These are phyloP conservation scores for Termitomyces sp. DNA, from an alignment of 768 basidiomycete species.

Conservation along the genomic window DNA sequence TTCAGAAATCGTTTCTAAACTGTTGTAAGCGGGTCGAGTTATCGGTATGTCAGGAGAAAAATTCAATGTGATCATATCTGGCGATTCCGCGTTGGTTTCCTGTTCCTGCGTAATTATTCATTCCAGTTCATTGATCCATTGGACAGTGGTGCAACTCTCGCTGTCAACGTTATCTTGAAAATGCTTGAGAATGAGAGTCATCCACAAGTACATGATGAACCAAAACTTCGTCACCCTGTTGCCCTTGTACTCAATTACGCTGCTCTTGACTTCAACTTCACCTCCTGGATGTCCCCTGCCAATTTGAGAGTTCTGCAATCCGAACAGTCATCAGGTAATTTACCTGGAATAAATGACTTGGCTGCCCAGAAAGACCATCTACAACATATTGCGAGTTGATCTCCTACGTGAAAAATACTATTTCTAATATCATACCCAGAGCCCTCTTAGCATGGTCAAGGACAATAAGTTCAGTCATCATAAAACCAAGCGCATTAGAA, in stretches of 20 bases:
- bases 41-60: constrained; percentile 87
- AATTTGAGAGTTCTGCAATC: constrained; percentile 80
- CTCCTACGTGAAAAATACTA: neutral
- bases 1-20: neutral
- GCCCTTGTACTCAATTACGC: constrained; percentile 88
- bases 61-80: constrained; percentile 74
- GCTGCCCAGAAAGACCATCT: constrained; percentile 85
- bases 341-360: constrained; percentile 65
- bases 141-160: constrained; percentile 80
- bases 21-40: constrained; percentile 50
- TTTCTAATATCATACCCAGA: constrained; percentile 27
- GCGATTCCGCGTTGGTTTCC: constrained; percentile 91
- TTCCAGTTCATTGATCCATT: constrained; percentile 7
- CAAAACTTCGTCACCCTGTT: constrained; percentile 61
- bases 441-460: constrained; percentile 87
- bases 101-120: neutral
- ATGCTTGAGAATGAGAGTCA: constrained; percentile 62
- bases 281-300: constrained; percentile 89
- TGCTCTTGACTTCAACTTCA: constrained; percentile 95
- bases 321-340: constrained; percentile 81
- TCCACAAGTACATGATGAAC: constrained; percentile 24
- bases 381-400: constrained; percentile 56
- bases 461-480: constrained; percentile 42
- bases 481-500: constrained; percentile 42
- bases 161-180: constrained; percentile 78